Evolutionary conservation across 768 basidiomycete species (phyloP).

Genomic region (Russula vinacea): DNA sequence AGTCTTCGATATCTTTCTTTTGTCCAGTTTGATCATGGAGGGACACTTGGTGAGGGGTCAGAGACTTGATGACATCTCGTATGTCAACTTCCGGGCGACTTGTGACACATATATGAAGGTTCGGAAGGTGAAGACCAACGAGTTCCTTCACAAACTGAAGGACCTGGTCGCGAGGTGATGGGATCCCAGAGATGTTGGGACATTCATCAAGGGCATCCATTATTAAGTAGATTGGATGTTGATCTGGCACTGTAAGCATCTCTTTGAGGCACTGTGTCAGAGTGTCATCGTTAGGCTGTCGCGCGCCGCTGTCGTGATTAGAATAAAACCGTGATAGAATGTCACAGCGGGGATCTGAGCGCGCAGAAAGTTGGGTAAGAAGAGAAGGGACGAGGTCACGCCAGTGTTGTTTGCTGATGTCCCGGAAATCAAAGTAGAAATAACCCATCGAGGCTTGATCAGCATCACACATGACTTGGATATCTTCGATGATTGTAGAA

Average conservation of each 20-base stretch:
- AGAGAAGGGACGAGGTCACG: constrained; percentile 5
- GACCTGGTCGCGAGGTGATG: not conserved
- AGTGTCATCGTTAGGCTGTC: not conserved
- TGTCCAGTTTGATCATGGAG: constrained; percentile 6
- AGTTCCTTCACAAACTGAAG: not conserved
- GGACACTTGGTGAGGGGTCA: not conserved
- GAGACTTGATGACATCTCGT: not conserved
- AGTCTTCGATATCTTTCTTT: not conserved
- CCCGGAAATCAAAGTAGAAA: constrained; percentile 10
- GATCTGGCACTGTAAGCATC: not conserved
- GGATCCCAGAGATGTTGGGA: not conserved
- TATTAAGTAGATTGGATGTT: not conserved
- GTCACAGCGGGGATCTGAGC: not conserved
- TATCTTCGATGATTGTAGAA: constrained; percentile 9
- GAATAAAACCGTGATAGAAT: not conserved
- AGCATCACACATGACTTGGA: not conserved
- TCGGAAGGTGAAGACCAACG: not conserved
- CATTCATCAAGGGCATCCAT: constrained; percentile 4
- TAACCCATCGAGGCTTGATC: constrained; percentile 2
- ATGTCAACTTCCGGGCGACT: constrained; percentile 10
- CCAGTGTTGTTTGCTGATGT: not conserved
- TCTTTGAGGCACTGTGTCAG: not conserved
- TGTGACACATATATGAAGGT: constrained; percentile 1
- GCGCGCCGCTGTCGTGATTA: not conserved
- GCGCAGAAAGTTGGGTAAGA: not conserved